Base-by-base conservation (phyloP, 2,329 filamentous ascomycete genomes). In the Hysterium pulicare region DNA sequence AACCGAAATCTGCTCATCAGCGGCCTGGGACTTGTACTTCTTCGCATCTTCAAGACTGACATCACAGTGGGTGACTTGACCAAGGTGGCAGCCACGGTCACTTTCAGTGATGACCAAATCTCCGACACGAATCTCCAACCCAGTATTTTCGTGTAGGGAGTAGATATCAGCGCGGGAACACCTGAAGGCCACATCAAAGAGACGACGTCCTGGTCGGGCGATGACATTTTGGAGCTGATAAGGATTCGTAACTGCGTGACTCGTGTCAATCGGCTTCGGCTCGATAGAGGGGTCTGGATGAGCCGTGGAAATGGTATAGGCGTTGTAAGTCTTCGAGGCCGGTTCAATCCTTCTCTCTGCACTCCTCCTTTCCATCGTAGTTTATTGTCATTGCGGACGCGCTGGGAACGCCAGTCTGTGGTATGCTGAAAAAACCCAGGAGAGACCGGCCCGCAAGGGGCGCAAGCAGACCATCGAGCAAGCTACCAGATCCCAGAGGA, bases 21-120 rank as follows among this genome's bases (percentile, higher is more conserved):
- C 87, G 53, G 91, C 94, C 55, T 93, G 84, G 55, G 94, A 88
- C 66, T 96, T 95, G 52, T 90, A 72, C 36, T 93, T 86, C 59
- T 93, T 90, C 7, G 93, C 93, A 38, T 85, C 81, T 52, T 90
- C 84, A 78, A 90, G 90, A 48, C 89, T 87, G 30, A 97, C 83
- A 55, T 94, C 90, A 49, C 90, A 87, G 53, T 87, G 83, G 40
- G 88, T 86, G 22, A 98, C 91, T 20, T 91, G 95, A 33, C 93
- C 93, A 26, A 98, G 78, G 62, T 98, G 93, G 17, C 90, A 95
- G 34, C 93, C 93, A 49, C 93, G 88, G 66, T 98, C 93, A 19
- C 93, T 93, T 69, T 98, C 93, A 15, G 96, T 90, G 53, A 98
- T 97, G 48, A 98, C 93, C 40, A 97, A 76, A 61, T 98, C 93